Conservation (phyloP, 306 rosid genomes). For the Albizia julibrissin region DNA sequence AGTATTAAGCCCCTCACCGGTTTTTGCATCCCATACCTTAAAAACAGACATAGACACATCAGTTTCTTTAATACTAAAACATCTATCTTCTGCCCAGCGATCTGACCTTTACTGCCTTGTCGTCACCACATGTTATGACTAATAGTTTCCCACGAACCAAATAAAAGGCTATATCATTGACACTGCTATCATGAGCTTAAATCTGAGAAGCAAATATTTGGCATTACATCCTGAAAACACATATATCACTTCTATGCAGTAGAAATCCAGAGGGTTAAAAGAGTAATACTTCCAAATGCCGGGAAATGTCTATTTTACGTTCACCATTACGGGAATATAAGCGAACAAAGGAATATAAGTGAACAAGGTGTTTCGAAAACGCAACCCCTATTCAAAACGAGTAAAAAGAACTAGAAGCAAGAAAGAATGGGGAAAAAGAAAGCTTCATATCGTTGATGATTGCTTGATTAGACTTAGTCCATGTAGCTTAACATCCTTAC, state of each 20-base stretch:
- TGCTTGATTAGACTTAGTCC: not conserved
- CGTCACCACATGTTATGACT: conserved; percentile 40
- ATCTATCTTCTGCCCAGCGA: not conserved
- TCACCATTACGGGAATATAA: not conserved
- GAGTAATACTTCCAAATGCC: conserved; percentile 31
- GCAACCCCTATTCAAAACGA: conserved; percentile 36
- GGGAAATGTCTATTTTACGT: not conserved
- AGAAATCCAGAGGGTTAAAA: not conserved
- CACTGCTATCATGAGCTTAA: conserved; percentile 39
- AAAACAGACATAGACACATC: conserved; percentile 26
- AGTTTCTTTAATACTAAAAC: conserved; percentile 10
- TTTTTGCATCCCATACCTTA: conserved; percentile 49
- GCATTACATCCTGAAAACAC: conserved; percentile 17
- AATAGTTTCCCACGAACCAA: not conserved
- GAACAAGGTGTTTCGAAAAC: conserved; percentile 34
- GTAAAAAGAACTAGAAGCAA: conserved; percentile 3
- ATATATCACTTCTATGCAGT: not conserved
- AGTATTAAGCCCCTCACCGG: conserved; percentile 17
- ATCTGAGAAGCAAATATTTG: conserved; percentile 25
- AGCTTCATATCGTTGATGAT: not conserved
- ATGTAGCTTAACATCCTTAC: conserved; percentile 30
- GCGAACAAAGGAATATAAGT: conserved; percentile 15
- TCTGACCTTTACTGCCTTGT: conserved; percentile 33
- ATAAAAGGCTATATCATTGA: conserved; percentile 39
- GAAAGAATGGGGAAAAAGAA: not conserved